A percentile compares a stretch with the other conserved stretches of the same genome.
Evolutionary conservation across 495 filamentous ascomycete species (phyloP).

Genomic region (Parachaetomium inaequale): DNA sequence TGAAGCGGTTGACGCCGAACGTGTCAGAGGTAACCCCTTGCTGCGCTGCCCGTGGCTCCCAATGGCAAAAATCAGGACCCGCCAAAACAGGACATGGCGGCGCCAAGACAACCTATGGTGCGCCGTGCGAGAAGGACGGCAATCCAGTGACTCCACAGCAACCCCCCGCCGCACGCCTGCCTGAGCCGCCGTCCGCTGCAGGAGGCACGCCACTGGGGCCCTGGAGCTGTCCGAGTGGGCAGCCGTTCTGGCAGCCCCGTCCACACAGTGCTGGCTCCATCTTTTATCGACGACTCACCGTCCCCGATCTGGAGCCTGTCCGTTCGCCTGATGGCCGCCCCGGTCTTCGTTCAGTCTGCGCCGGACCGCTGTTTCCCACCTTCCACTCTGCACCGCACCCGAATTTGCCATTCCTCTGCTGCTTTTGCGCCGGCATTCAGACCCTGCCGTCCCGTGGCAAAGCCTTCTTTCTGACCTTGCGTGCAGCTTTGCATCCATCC

Average conservation of each 20-base stretch:
- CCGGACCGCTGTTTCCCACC: conserved; percentile 22
- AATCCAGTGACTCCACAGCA: conserved; percentile 17
- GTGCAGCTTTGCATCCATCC: conserved; percentile 30
- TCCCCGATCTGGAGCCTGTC: conserved; percentile 12
- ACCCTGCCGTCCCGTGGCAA: conserved; percentile 39
- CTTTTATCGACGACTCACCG: conserved; percentile 20
- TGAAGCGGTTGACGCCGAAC: conserved; percentile 31
- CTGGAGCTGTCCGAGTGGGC: conserved; percentile 3
- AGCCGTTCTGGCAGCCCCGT: conserved; percentile 1
- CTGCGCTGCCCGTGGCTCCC: not conserved
- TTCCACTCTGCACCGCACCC: conserved; percentile 15
- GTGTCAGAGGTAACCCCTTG: conserved; percentile 30
- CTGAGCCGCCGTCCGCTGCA: conserved; percentile 10
- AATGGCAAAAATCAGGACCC: conserved; percentile 4
- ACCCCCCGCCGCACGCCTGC: conserved; percentile 16
- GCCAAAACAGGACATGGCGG: conserved; percentile 14
- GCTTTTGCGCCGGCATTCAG: conserved; percentile 35
- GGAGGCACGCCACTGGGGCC: conserved; percentile 10
- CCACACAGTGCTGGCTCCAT: conserved; percentile 26
- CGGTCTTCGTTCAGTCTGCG: conserved; percentile 19
- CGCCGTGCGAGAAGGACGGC: conserved; percentile 17
- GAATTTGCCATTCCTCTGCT: conserved; percentile 26
- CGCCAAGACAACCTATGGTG: conserved; percentile 29
- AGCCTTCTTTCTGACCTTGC: conserved; percentile 37
- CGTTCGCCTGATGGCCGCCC: conserved; percentile 13